Evolutionary conservation across 2,329 filamentous ascomycete genomes (phyloP), one percentile per base, ranked within the genome.

Genomic region (Nectriaceae sp.): DNA sequence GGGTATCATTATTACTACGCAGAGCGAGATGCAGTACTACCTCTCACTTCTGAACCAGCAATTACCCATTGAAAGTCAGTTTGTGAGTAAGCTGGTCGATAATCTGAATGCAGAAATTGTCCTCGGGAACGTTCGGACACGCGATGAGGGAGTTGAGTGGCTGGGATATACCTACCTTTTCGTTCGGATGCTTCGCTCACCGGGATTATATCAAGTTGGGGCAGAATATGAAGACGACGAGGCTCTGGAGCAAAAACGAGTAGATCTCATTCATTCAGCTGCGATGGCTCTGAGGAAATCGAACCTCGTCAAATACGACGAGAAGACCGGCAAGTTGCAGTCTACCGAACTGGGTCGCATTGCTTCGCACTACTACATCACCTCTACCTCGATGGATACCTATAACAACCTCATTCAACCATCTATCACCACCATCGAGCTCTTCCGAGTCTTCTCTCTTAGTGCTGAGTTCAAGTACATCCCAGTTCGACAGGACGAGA

Each of bases 401-500:
- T 99, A 99, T 75, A 96, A 96, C 68, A 89, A 89, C 65, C 87
- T 97, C 57, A 90, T 99, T 40, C 92, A 97, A 66, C 91, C 93
- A 13, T 90, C 88, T 11, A 94, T 97, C 60, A 90, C 89, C 21
- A 89, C 89, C 5, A 96, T 99, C 55, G 94, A 99, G 71, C 81
- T 99, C 36, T 97, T 99, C 84, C 87, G 95, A 36, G 86, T 99
- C 21, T 99, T 99, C 66, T 88, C 95, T 11, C 80, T 97, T 29
- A 97, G 94, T 64, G 90, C 95, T 46, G 94, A 99, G 70, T 99
- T 99, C 79, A 97, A 97, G 70, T 99, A 96, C 69, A 99, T 99
- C 36, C 94, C 94, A 2, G 93, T 99, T 29, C 88, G 94, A 36
- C 92, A 97, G 65, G 94, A 99, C 62, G 94, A 99, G 76, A 97